These are phyloP conservation scores for Vitis labrusca DNA, from an alignment of 164 flowering plant species.

Conservation along the genomic window DNA sequence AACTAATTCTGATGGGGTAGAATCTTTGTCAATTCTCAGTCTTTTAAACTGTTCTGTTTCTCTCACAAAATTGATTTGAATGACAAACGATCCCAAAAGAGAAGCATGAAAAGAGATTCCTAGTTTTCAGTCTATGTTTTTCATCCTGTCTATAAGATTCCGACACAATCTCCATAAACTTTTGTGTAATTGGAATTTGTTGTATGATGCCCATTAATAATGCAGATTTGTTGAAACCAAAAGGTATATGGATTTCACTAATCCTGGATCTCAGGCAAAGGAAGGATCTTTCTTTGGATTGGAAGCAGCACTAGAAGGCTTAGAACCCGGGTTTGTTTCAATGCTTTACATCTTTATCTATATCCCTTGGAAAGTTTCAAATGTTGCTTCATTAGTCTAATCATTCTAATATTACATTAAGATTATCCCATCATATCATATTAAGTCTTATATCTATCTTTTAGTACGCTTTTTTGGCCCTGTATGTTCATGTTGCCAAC, in stretches of 20 bases:
- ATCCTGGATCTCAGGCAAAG: conserved; percentile 86
- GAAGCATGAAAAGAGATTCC: no score
- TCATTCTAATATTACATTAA: no score
- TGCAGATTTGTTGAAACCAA: conserved; percentile 87
- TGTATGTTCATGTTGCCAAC: neutral
- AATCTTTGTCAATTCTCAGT: neutral
- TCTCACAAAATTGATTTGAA: neutral
- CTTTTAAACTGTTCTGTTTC: neutral
- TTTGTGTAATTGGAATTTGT: no score
- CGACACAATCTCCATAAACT: no score
- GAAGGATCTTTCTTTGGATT: conserved; percentile 81
- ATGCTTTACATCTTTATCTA: neutral
- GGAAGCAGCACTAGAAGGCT: conserved; percentile 85
- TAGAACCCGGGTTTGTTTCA: conserved; percentile 72
- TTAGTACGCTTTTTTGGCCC: no score
- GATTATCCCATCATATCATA: no score
- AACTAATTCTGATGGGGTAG: conserved; percentile 87
- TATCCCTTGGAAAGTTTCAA: no score
- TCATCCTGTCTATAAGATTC: no score
- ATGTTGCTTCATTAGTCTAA: neutral
- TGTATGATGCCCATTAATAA: no score
- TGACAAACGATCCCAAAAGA: no score
- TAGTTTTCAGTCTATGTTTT: no score
- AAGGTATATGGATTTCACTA: conserved; percentile 83
- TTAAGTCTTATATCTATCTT: no score